Evolutionary conservation across 306 rosid species (phyloP), one percentile per base, ranked within the genome.

Genomic region (Dalbergia cultrata): DNA sequence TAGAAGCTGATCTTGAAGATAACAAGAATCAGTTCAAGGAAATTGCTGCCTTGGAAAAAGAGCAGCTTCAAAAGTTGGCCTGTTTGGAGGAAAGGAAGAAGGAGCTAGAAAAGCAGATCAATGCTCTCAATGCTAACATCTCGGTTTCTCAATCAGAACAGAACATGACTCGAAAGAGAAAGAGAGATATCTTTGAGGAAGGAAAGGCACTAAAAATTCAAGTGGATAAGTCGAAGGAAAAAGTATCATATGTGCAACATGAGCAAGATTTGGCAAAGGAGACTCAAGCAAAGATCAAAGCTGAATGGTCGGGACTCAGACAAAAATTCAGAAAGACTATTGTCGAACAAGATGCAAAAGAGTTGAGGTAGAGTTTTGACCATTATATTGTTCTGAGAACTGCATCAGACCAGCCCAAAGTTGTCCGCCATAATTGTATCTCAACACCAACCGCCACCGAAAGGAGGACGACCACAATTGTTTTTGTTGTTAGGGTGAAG

Each of bases 101-200:
- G 26, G 17, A 71, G 19, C 41, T 71, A 11, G 66, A 45, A 9
- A 67, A 5, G 58, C 76, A 67, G 58, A 81, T 74, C 7, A 57
- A 18, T n/a, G 68, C 60, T 52, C 72, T 69, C 4, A 75, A 69
- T 37, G 66, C 73, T 60, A 45, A 66, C 5, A 19, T 6, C 41
- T 21, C 3, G 3, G 26, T 22, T 22, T 22, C 26, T 22, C 26
- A 22, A 22, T 22, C 26, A 22, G 26, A 22, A 22, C 26, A 22
- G 26, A 22, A 22, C 26, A 22, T 22, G 26, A 22, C 26, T 22
- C 26, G 26, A 22, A 22, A 21, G n/a, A 66, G 34, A 39, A 66
- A 77, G 34, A 66, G 43, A 8, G 64, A 53, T 8, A 19, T 14
- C 66, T 63, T 45, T 18, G 64, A 64, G 22, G 39, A 64, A 50